phyloP scores from a whole-genome alignment of 495 filamentous ascomycete genomes.

The Melanomma pulvis-pyrius region DNA sequence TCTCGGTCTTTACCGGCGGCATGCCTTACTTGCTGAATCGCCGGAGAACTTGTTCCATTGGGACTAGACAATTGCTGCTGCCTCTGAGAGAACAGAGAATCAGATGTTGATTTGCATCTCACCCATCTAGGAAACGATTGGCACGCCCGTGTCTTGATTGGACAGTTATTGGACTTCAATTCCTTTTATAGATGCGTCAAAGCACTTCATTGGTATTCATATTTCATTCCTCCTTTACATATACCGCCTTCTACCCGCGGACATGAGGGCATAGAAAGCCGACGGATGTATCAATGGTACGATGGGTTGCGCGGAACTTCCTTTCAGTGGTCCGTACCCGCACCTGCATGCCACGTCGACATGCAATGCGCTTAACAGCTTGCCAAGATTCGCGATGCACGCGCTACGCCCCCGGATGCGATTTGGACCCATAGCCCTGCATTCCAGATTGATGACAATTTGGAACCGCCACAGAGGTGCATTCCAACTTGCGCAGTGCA shows the following conservation, averaged over 20 bases:
- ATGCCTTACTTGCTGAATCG: not conserved
- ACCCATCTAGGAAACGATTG: too few species aligned
- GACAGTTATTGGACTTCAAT: too few species aligned
- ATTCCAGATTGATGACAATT: not conserved
- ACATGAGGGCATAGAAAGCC: not conserved
- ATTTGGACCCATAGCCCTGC: not conserved
- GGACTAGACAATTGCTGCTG: not conserved
- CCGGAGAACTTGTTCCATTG: not conserved
- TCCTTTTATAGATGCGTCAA: too few species aligned
- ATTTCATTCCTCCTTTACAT: not conserved
- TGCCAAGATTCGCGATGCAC: slow-evolving; percentile 1
- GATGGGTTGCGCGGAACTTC: not conserved
- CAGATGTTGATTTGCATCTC: not conserved
- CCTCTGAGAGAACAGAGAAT: not conserved
- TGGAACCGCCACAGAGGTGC: not conserved
- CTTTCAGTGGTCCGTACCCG: slow-evolving; percentile 2
- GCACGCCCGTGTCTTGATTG: too few species aligned
- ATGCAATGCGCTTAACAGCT: not conserved
- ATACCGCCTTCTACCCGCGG: not conserved
- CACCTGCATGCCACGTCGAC: slow-evolving; percentile 11
- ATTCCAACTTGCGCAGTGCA: slow-evolving; percentile 1
- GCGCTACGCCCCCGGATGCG: not conserved
- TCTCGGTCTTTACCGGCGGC: not conserved
- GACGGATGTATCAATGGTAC: not conserved
- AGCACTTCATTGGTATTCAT: too few species aligned